Base-by-base conservation (phyloP, 768 basidiomycete species). In the Tulasnella sp. region DNA sequence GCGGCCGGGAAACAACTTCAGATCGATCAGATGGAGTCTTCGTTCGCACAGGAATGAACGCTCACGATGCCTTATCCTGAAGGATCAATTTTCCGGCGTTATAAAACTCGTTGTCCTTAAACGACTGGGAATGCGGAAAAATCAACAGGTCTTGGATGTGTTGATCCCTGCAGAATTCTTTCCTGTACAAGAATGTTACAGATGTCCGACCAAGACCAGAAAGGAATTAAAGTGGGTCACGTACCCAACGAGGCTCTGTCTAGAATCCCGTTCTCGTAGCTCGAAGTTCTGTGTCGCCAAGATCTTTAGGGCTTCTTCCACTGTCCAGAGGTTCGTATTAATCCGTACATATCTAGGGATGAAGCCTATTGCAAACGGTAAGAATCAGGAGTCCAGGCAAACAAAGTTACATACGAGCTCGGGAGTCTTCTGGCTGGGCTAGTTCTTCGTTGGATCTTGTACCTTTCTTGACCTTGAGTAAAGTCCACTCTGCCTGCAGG, bases 51-150 rank as follows among this genome's bases (percentile, higher is more conserved):
- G 27, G 10, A 37, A 19, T 42, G 25, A 1, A n/a, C 3, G 44
- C 49, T 20, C 6, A 51, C 50, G 90, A 93, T 16, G 95, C 93
- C 63, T 98, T 96, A 65, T 99, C 95, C 65, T 99, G 95, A 5
- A 98, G 68, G 54, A 99, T 92, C 29, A 98, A 68, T 53, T 80
- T 85, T 24, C 91, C 90, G 28, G 74, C 67, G 57, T 70, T 70
- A 66, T 91, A 95, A 19, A 79, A 72, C 2, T 72, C 66, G 56
- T 90, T 79, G 28, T 76, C 73, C n/a, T 78, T 77, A 55, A 93
- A 78, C 37, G 78, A 70, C 0, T 53, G 35, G 54, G 69, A 68
- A 7, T 86, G 79, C 48, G 80, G 72, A 61, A 93, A 90, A 34
- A 79, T 68, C 39, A 96, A 72, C 20, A 95, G 77, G 60, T 89